phyloP scores from a whole-genome alignment of 441 rosid genomes.

The Gossypium trilobum region DNA sequence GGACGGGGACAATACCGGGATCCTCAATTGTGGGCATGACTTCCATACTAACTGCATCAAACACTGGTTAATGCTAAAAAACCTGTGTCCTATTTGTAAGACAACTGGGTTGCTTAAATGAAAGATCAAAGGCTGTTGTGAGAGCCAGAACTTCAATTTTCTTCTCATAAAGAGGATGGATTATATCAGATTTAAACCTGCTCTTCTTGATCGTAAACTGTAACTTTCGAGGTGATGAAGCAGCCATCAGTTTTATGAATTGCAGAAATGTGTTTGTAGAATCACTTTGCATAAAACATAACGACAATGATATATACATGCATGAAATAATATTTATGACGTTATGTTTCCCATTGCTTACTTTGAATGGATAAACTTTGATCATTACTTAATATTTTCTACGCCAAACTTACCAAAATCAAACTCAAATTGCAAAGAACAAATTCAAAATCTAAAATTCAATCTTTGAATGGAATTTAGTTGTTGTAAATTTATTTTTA shows the following conservation, averaged over 20 bases:
- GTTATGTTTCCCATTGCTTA: not conserved
- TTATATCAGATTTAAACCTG: not conserved
- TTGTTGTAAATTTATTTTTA: no score
- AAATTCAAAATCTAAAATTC: no score
- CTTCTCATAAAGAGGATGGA: conserved; percentile 1
- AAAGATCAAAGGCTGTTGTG: conserved; percentile 8
- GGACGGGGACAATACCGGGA: conserved; percentile 60
- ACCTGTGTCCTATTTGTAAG: conserved; percentile 80
- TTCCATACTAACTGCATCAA: conserved; percentile 72
- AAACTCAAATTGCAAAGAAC: no score
- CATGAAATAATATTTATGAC: conserved; percentile 3
- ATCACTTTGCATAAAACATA: not conserved
- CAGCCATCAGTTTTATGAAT: conserved; percentile 9
- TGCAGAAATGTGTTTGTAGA: conserved; percentile 15
- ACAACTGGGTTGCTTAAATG: conserved; percentile 48
- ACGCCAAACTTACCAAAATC: no score
- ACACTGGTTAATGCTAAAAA: conserved; percentile 73
- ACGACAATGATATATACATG: not conserved
- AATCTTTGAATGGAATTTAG: no score
- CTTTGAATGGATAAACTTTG: no score
- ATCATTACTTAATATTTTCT: no score
- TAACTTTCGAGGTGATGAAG: not conserved
- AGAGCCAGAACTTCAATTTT: conserved; percentile 8
- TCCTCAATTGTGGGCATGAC: conserved; percentile 66
- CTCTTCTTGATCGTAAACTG: not conserved